A percentile compares a stretch with the other conserved stretches of the same genome.
These are phyloP conservation scores for Acrodontium crateriforme DNA, from an alignment of 2,329 filamentous ascomycete species.

Conservation along the genomic window DNA sequence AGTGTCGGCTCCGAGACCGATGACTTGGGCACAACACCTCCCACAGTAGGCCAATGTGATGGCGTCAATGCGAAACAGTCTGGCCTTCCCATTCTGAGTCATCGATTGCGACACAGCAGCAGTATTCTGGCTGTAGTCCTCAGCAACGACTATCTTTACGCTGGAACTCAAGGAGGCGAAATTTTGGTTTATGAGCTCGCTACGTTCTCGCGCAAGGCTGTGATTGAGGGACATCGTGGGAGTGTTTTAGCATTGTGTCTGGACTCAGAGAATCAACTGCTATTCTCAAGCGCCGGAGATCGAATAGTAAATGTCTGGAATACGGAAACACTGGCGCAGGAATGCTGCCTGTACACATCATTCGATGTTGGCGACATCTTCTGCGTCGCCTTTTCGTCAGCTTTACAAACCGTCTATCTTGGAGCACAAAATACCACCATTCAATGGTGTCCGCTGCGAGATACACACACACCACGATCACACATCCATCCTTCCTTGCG, in stretches of 20 bases:
- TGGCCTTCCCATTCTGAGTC: constrained; percentile 48
- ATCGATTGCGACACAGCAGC: constrained; percentile 62
- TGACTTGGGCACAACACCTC: too few relatives aligned
- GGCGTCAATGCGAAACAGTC: constrained; percentile 12
- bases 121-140: constrained; percentile 74
- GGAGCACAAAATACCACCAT: constrained; percentile 91
- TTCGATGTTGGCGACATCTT: constrained; percentile 95
- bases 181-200: constrained; percentile 82
- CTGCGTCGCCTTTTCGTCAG: constrained; percentile 75
- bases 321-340: constrained; percentile 56
- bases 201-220: constrained; percentile 67
- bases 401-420: constrained; percentile 71
- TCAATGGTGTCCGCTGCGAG: constrained; percentile 61
- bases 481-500: constrained; percentile 56
- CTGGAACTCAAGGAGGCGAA: constrained; percentile 85
- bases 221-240: constrained; percentile 78
- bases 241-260: constrained; percentile 79
- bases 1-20: constrained; percentile 8
- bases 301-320: constrained; percentile 92
- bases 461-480: too few relatives aligned
- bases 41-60: too few relatives aligned
- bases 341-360: constrained; percentile 83
- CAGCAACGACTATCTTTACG: constrained; percentile 70
- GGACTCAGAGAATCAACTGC: constrained; percentile 56
- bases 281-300: constrained; percentile 89